A percentile compares a stretch with the other conserved stretches of the same genome.
These are phyloP conservation scores for Teunomyces kruisii DNA, from an alignment of 805 yeast genomes.

Conservation along the genomic window DNA sequence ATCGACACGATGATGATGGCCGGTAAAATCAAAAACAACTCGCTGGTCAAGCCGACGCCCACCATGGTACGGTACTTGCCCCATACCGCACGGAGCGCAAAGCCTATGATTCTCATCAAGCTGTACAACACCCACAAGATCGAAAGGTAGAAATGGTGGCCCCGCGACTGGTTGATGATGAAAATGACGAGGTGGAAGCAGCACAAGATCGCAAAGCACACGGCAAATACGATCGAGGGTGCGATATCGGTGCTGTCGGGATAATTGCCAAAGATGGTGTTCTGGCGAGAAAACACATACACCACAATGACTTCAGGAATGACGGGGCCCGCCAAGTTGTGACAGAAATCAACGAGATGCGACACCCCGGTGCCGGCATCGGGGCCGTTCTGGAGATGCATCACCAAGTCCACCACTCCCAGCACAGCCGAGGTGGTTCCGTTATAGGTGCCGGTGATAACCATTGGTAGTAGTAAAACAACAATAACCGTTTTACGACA, in stretches of 20 bases:
- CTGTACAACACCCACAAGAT: slow-evolving; percentile 11
- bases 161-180: slow-evolving; percentile 11
- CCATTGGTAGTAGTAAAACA: not conserved
- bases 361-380: slow-evolving; percentile 51
- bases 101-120: slow-evolving; percentile 11
- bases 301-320: slow-evolving; percentile 6
- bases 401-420: slow-evolving; percentile 15
- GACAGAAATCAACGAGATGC: slow-evolving; percentile 3
- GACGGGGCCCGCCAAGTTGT: slow-evolving; percentile 4
- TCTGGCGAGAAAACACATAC: slow-evolving; percentile 9
- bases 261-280: slow-evolving; percentile 13
- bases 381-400: slow-evolving; percentile 37
- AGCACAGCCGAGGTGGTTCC: slow-evolving; percentile 6
- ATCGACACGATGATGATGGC: slow-evolving; percentile 13
- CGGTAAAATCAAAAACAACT: slow-evolving; percentile 13
- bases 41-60: slow-evolving; percentile 12
- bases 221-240: slow-evolving; percentile 12
- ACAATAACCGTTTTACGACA: too few species aligned
- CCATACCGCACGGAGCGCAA: slow-evolving; percentile 13
- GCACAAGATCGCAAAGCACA: slow-evolving; percentile 8
- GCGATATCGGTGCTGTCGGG: slow-evolving; percentile 13
- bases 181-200: slow-evolving; percentile 11
- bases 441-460: not conserved
- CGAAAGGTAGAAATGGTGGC: slow-evolving; percentile 17
- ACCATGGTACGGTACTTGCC: slow-evolving; percentile 6